Conservation (phyloP, 2,329 filamentous ascomycete genomes). For the Clarireedia paspali region DNA sequence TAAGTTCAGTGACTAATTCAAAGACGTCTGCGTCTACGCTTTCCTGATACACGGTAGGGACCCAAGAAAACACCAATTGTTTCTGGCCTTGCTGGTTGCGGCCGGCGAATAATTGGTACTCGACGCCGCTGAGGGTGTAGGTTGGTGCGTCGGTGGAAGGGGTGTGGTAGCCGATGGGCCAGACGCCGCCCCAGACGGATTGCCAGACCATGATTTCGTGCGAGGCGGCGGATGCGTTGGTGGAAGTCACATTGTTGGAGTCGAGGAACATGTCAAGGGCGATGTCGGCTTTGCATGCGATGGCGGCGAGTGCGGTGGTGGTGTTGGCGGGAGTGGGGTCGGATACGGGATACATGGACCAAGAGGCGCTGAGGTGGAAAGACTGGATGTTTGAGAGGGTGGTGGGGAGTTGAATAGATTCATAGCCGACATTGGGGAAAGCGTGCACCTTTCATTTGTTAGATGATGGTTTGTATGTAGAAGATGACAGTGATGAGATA, state of each 20-base stretch:
- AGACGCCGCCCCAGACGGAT: slow-evolving; percentile 6
- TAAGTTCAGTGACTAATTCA: neutral
- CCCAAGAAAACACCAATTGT: slow-evolving; percentile 1
- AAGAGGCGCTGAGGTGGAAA: slow-evolving; percentile 10
- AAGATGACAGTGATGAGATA: neutral
- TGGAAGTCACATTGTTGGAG: neutral
- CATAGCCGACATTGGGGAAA: slow-evolving; percentile 4
- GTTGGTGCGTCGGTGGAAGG: neutral
- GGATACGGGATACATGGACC: neutral
- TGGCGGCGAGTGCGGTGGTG: neutral
- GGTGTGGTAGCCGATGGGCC: slow-evolving; percentile 4
- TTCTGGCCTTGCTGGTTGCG: slow-evolving; percentile 4
- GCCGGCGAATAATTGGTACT: neutral
- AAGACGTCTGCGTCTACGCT: neutral
- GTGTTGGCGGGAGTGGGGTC: neutral
- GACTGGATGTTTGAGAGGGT: slow-evolving; percentile 6
- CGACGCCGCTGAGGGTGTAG: neutral
- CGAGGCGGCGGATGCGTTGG: neutral
- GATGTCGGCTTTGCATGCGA: slow-evolving; percentile 7
- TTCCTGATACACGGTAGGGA: neutral
- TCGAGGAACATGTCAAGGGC: slow-evolving; percentile 8
- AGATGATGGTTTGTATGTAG: neutral
- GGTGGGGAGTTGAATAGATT: slow-evolving; percentile 2
- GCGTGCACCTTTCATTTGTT: slow-evolving; percentile 1
- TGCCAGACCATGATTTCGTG: slow-evolving; percentile 8